Percentiles rank a stretch among this genome's conserved stretches.
These are phyloP conservation scores for Protostelium mycophagum DNA, from an alignment of 78 protist genomes.

Conservation along the genomic window DNA sequence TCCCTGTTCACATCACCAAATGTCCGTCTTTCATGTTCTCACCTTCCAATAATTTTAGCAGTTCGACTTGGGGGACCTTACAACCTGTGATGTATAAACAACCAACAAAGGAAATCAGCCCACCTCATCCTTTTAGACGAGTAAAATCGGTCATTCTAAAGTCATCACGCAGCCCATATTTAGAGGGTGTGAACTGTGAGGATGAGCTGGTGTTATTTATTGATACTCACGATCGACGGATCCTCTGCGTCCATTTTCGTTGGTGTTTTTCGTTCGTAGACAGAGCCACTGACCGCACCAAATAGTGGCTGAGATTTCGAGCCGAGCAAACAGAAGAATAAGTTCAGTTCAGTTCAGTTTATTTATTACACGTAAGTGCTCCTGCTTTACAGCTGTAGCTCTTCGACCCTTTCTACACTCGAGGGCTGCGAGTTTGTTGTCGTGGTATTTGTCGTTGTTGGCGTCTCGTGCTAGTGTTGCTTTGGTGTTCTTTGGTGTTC, in stretches of 20 bases:
- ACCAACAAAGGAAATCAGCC: not conserved
- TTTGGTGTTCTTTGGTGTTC: too few species aligned
- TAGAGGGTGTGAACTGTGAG: not conserved
- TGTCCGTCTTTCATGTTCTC: not conserved
- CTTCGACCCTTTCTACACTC: too few species aligned
- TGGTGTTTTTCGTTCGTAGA: too few species aligned
- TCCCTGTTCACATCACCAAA: not conserved
- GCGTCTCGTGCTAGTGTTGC: too few species aligned
- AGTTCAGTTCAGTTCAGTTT: too few species aligned
- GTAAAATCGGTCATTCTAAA: slow-evolving; percentile 66
- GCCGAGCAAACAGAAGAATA: too few species aligned
- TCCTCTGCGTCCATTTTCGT: not conserved
- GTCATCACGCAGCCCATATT: not conserved
- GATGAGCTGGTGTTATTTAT: not conserved
- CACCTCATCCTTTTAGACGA: slow-evolving; percentile 81
- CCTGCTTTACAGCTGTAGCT: too few species aligned
- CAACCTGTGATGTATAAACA: slow-evolving; percentile 8
- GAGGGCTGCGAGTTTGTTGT: too few species aligned
- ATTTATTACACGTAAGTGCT: too few species aligned
- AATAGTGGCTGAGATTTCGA: too few species aligned
- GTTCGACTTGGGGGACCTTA: slow-evolving; percentile 77
- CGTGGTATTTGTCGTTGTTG: too few species aligned
- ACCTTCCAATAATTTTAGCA: slow-evolving; percentile 68
- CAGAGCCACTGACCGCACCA: too few species aligned
- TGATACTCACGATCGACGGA: not conserved